These are phyloP conservation scores for Candida chilensis DNA, from an alignment of 805 yeast species.

Conservation along the genomic window DNA sequence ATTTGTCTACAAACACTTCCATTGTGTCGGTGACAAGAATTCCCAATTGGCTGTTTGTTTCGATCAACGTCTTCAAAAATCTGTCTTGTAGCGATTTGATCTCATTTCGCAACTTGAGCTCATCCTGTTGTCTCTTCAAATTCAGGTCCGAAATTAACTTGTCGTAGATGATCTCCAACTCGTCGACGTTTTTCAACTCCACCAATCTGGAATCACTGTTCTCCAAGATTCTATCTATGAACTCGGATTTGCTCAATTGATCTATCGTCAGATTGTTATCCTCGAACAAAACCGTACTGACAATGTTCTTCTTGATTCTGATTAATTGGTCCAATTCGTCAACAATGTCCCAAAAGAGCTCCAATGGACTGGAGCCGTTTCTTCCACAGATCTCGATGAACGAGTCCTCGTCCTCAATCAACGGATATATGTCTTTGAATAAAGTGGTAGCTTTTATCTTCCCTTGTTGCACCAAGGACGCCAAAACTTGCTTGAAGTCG, in stretches of 20 bases:
- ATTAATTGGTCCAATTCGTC: constrained; percentile 52
- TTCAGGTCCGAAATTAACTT: constrained; percentile 14
- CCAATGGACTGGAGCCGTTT: constrained; percentile 70
- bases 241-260: too few relatives aligned
- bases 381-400: constrained; percentile 63
- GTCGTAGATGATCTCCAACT: constrained; percentile 16
- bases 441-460: constrained; percentile 30
- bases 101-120: constrained; percentile 5
- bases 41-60: too few relatives aligned
- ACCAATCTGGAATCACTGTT: constrained; percentile 10
- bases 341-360: constrained; percentile 65
- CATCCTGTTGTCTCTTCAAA: constrained; percentile 6
- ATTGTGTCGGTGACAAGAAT: too few relatives aligned
- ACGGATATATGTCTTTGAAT: constrained; percentile 49
- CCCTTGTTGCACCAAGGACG: constrained; percentile 16
- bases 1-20: too few relatives aligned
- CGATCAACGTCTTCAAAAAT: too few relatives aligned
- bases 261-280: constrained; percentile 9
- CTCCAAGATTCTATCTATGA: too few relatives aligned
- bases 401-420: constrained; percentile 42
- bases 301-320: constrained; percentile 50
- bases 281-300: constrained; percentile 39
- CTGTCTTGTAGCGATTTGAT: constrained; percentile 3
- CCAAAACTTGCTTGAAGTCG: constrained; percentile 39
- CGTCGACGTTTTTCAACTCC: constrained; percentile 19